Percentiles rank a stretch among this genome's conserved stretches.
These are phyloP conservation scores for Psilocybe cyanescens DNA, from an alignment of 768 basidiomycete species.

Conservation along the genomic window DNA sequence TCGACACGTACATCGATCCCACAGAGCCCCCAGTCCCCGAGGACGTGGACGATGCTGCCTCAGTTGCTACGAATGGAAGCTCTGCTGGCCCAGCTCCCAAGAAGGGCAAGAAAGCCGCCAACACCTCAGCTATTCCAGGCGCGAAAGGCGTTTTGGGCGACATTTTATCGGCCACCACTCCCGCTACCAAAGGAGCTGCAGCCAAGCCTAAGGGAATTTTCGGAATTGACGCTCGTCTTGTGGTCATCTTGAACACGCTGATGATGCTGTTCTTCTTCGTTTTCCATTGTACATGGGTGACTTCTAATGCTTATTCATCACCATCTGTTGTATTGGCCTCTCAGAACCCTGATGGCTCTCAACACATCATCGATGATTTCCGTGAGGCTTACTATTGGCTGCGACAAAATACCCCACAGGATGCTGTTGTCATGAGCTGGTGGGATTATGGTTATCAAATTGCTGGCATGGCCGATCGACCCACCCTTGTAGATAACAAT, in stretches of 20 bases:
- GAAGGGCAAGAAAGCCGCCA: slow-evolving; percentile 63
- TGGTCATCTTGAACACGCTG: slow-evolving; percentile 74
- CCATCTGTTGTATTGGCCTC: slow-evolving; percentile 96
- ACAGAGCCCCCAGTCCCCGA: slow-evolving; percentile 55
- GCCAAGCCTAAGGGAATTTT: slow-evolving; percentile 67
- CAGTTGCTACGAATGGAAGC: slow-evolving; percentile 25
- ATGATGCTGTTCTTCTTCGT: slow-evolving; percentile 90
- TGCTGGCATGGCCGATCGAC: slow-evolving; percentile 97
- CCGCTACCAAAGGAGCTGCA: slow-evolving; percentile 36
- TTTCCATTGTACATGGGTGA: slow-evolving; percentile 96
- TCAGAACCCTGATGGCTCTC: slow-evolving; percentile 76
- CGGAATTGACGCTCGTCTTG: slow-evolving; percentile 81
- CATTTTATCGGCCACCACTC: slow-evolving; percentile 40
- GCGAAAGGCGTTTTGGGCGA: slow-evolving; percentile 41
- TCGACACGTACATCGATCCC: slow-evolving; percentile 92
- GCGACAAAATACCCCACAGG: slow-evolving; percentile 90
- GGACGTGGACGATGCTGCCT: slow-evolving; percentile 28
- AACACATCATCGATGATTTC: slow-evolving; percentile 98
- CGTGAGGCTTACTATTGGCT: slow-evolving; percentile 99
- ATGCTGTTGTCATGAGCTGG: slow-evolving; percentile 97
- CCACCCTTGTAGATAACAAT: slow-evolving; percentile 97
- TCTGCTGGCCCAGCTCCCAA: slow-evolving; percentile 42
- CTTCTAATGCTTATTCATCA: slow-evolving; percentile 93
- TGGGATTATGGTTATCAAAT: slow-evolving; percentile 99
- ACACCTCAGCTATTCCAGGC: slow-evolving; percentile 29